A percentile compares a stretch with the other conserved stretches of the same genome.
These are phyloP conservation scores for Hirsutella rhossiliensis DNA, from an alignment of 2,329 filamentous ascomycete genomes.

Conservation along the genomic window DNA sequence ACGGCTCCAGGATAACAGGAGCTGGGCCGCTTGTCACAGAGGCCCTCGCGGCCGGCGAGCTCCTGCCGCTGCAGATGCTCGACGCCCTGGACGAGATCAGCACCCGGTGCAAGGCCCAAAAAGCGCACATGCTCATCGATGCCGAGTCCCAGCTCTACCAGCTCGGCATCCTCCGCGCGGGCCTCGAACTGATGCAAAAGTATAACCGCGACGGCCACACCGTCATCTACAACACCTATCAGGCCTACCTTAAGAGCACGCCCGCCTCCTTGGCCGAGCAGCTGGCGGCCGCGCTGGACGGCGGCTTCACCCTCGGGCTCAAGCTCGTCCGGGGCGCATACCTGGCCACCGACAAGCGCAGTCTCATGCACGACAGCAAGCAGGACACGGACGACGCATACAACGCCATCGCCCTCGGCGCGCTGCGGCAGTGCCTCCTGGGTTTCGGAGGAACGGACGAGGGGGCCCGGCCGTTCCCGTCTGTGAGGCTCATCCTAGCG, in stretches of 20 bases:
- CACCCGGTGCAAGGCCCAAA: conserved; percentile 22
- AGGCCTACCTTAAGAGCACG: conserved; percentile 41
- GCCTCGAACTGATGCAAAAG: conserved; percentile 22
- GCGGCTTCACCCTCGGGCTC: conserved; percentile 38
- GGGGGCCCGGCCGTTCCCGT: conserved; percentile 23
- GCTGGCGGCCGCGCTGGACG: conserved; percentile 28
- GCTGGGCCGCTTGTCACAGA: conserved; percentile 26
- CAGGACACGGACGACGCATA: conserved; percentile 39
- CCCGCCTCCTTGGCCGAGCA: conserved; percentile 28
- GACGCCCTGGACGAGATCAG: conserved; percentile 28
- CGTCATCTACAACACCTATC: conserved; percentile 39
- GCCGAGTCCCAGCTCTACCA: conserved; percentile 34
- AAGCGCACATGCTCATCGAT: conserved; percentile 30
- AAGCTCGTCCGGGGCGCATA: conserved; percentile 48
- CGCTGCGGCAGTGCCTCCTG: conserved; percentile 24
- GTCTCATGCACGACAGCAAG: conserved; percentile 40
- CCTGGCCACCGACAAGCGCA: conserved; percentile 33
- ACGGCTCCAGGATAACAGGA: conserved; percentile 23
- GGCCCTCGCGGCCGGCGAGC: conserved; percentile 20
- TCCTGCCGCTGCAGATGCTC: conserved; percentile 27
- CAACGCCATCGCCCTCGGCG: conserved; percentile 33
- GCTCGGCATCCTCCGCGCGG: conserved; percentile 19
- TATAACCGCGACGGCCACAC: conserved; percentile 25
- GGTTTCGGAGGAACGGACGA: not conserved
- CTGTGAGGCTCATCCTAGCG: conserved; percentile 35